phyloP scores from a whole-genome alignment of 1,284 basidiomycete species.

The Lentinula novae-zelandiae region DNA sequence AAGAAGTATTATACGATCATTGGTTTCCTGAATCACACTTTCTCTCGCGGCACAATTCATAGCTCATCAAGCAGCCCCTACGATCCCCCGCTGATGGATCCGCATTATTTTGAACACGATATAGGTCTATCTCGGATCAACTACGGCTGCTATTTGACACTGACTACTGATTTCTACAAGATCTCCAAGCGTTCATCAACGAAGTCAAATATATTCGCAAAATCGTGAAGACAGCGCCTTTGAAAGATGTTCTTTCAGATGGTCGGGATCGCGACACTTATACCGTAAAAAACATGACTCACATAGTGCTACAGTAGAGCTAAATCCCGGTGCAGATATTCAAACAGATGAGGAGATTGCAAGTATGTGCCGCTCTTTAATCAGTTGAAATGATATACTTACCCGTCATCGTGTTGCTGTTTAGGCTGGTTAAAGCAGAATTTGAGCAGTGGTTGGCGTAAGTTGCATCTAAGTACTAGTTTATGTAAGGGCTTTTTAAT shows the following conservation, averaged over 20 bases:
- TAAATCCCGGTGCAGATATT: constrained; percentile 13
- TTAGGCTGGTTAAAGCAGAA: neutral
- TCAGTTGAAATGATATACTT: neutral
- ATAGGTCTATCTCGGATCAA: constrained; percentile 29
- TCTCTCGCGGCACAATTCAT: constrained; percentile 41
- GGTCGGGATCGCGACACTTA: neutral
- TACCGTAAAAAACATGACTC: neutral
- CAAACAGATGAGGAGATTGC: constrained; percentile 14
- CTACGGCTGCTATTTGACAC: neutral
- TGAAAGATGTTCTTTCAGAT: constrained; percentile 10
- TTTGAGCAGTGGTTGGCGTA: neutral
- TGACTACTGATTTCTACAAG: neutral
- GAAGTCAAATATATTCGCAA: constrained; percentile 11
- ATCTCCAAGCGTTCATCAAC: constrained; percentile 12
- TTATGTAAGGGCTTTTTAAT: neutral
- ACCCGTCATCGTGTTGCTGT: neutral
- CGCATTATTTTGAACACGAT: constrained; percentile 44
- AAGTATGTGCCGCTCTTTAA: neutral
- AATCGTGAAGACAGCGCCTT: constrained; percentile 6
- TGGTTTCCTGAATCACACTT: constrained; percentile 27
- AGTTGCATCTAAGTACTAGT: neutral
- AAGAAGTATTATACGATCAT: constrained; percentile 32
- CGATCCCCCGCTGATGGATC: constrained; percentile 40
- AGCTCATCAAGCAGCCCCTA: constrained; percentile 34
- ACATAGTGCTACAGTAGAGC: constrained; percentile 1